Base-by-base conservation (phyloP, 495 filamentous ascomycete species). In the Parathielavia hyrcaniae region DNA sequence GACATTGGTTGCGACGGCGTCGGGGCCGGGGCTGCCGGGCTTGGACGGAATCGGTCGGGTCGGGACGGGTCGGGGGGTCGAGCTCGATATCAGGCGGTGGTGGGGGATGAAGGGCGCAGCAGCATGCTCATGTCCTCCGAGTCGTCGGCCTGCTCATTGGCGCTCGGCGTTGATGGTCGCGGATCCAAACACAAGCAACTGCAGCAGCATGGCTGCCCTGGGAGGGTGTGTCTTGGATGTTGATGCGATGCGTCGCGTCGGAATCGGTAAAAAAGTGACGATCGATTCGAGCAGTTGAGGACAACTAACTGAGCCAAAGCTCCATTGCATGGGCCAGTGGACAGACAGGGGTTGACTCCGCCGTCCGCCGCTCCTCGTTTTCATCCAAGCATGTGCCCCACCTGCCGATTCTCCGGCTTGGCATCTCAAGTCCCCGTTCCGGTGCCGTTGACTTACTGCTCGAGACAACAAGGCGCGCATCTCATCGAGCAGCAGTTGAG, bases 1-100 rank as follows among this genome's bases (percentile, higher is more conserved):
- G 77, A 82, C 69, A 71, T 70, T 70, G 62, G 68, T 61, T 58
- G 61, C 64, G 60, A 52, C 50, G 62, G 64, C 50, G 61, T 39
- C 22, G 19, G 50, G 22, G 55, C n/a, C n/a, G n/a, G 43, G 53
- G 53, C 58, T 47, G 38, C 57, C 52, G 45, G 48, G 56, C 57
- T 41, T 63, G 63, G 62, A 50, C 35, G 36, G 61, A 57, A 35
- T 51, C 36, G 43, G 47, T n/a, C n/a, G n/a, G n/a, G n/a, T n/a
- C n/a, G n/a, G n/a, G n/a, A n/a, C n/a, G 59, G 32, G 26, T 6
- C 3, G 26, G 26, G 6, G 26, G 26, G 6, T 30, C 26, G 26
- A 30, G 26, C 26, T 30, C 26, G 58, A 52, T 56, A 47, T 46
- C 19, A 44, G 57, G 61, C 57, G 61, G 57, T 59, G 59, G 43